Base-by-base conservation (phyloP, 2,329 filamentous ascomycete species). In the Hypoxylon sp. region DNA sequence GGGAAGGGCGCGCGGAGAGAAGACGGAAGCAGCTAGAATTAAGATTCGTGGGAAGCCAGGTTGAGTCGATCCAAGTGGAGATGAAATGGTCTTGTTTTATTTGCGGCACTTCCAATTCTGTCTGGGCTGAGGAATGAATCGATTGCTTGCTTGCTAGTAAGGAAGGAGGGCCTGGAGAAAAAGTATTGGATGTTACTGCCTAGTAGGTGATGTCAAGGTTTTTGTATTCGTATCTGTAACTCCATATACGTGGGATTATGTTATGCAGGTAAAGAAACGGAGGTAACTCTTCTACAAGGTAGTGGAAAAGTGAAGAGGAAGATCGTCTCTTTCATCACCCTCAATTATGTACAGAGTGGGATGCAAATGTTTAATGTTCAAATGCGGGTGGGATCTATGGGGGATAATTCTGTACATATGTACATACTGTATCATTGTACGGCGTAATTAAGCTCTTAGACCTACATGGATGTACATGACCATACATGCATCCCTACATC, bases 41-140 rank as follows among this genome's bases (percentile, higher is more conserved):
- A 69, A 69, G 69, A 72, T 69, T 72, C 68, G 68, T 66, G 55
- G 65, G 63, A 68, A 69, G 64, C 65, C 67, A 70, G 65, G 48
- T 68, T 64, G 62, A 70, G 48, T 57, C 37, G 66, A 69, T 71
- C 66, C 65, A 71, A 69, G 70, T 72, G 67, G 66, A 71, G 70
- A 69, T 67, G 60, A 35, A 29, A 29, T 44, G 24, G 24, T 50
- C 26, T 29, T 50, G 39, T 44, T 44, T 44, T 44, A 44, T 44
- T 44, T 33, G 26, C 26, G 46, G 57, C 35, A 64, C 58, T 46
- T 51, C 58, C 51, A 67, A 67, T 52, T 47, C 52, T 48, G 29
- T 60, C 50, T 52, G 31, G 53, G 59, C 63, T 64, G 39, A 46
- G 67, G 60, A 67, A 63, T 66, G 58, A 67, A 63, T 57, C 53